These are phyloP conservation scores for Phialophora verrucosa DNA, from an alignment of 2,329 filamentous ascomycete genomes.

Conservation along the genomic window DNA sequence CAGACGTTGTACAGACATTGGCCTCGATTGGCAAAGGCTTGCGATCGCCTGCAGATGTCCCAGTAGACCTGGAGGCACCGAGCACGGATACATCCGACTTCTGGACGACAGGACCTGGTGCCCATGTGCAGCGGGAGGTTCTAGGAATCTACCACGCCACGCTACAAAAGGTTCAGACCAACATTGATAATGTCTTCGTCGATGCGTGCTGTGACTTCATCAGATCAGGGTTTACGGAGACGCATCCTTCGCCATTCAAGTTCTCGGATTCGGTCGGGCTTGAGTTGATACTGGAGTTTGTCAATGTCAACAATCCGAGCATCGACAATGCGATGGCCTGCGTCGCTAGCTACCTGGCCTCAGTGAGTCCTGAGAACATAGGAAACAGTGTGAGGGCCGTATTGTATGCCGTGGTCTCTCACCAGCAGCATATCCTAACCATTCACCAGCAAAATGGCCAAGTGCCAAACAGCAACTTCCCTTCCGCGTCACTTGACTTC, in stretches of 20 bases:
- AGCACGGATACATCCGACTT: slow-evolving; percentile 17
- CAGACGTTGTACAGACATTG: slow-evolving; percentile 47
- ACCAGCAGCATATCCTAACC: slow-evolving; percentile 45
- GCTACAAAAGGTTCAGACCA: slow-evolving; percentile 46
- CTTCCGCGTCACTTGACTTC: slow-evolving; percentile 54
- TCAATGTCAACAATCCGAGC: slow-evolving; percentile 48
- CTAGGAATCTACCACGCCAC: slow-evolving; percentile 37
- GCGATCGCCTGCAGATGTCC: slow-evolving; percentile 34
- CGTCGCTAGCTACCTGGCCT: slow-evolving; percentile 54
- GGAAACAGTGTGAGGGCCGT: slow-evolving; percentile 48
- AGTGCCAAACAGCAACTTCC: slow-evolving; percentile 47
- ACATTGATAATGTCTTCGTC: slow-evolving; percentile 48
- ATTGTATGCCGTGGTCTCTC: slow-evolving; percentile 20
- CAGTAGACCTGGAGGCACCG: slow-evolving; percentile 33
- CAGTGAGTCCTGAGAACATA: slow-evolving; percentile 42
- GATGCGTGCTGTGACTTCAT: slow-evolving; percentile 54
- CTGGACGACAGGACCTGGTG: slow-evolving; percentile 36
- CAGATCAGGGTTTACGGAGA: slow-evolving; percentile 54
- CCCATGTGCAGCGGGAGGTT: slow-evolving; percentile 27
- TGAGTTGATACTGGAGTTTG: slow-evolving; percentile 48
- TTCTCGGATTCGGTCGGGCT: slow-evolving; percentile 50
- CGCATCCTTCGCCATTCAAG: slow-evolving; percentile 49
- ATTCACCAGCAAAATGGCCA: slow-evolving; percentile 11
- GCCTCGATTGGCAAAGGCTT: slow-evolving; percentile 39
- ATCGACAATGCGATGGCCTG: slow-evolving; percentile 54